Base-by-base conservation (phyloP, 352 stramenopile genomes). In the Pythium guiyangense region DNA sequence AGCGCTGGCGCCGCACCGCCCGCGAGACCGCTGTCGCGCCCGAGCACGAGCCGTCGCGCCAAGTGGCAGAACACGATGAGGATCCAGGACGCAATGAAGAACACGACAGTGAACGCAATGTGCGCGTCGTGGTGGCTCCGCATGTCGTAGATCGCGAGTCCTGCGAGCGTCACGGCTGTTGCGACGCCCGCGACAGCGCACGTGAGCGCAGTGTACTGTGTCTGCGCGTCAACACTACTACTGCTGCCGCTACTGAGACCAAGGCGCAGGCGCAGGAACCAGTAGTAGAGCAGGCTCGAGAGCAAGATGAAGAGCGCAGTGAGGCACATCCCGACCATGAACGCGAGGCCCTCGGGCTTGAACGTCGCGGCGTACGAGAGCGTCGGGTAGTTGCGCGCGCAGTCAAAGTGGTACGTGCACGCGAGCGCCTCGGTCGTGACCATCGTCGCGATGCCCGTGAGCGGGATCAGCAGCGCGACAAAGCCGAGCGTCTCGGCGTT, bases 281-380 rank as follows among this genome's bases (percentile, higher is more conserved):
- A 91, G 51, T 78, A 79, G 66, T 88, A 93, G 29, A 91, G 70
- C 44, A 59, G 37, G 29, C 77, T 55, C 11, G 78, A 72, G 12
- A 59, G 61, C 15, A 87, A 63, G 65, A 95, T 92, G 57, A 87
- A 83, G 53, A 92, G 60, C 14, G 83, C 70, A 15, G 86, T 96
- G 55, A 81, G 46, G 49, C 75, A 86, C 86, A 96, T 96, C 15
- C 86, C 86, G 18, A 77, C 54, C 25, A 74, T 79, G 66, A 96
- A 96, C 37, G 64, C 77, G 52, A 79, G 66, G 31, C 69, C 74
- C 39, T 90, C 78, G 9, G 84, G 86, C 50, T 70, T 71, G 65
- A 91, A 92, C 25, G 79, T 87, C 27, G 86, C 86, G 8, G 86
- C 84, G 56, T 92, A 92, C 54, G 86, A 96, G 15, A 96, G 69